These are phyloP conservation scores for Trypanosomatidae sp. DNA, from an alignment of 208 protist genomes.

Conservation along the genomic window DNA sequence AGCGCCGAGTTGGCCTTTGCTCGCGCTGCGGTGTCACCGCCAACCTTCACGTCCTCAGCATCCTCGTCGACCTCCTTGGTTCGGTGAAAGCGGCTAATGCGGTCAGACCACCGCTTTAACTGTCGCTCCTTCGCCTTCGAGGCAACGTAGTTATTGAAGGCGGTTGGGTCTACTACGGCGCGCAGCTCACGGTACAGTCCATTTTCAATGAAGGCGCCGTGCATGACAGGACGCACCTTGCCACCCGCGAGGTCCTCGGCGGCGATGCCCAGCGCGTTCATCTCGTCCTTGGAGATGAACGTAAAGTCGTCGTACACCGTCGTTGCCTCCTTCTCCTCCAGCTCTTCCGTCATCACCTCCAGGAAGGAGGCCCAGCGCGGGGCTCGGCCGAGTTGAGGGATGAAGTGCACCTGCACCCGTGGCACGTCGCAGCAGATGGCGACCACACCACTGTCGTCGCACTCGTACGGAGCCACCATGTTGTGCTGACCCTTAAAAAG, in stretches of 20 bases:
- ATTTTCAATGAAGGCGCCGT: slow-evolving; percentile 98
- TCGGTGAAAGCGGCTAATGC: slow-evolving; percentile 87
- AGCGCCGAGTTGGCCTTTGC: slow-evolving; percentile 21
- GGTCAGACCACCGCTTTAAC: slow-evolving; percentile 67
- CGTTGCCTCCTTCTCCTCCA: slow-evolving; percentile 83
- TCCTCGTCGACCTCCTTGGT: slow-evolving; percentile 14
- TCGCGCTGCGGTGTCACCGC: background rate
- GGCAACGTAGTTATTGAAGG: slow-evolving; percentile 83
- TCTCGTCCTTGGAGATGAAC: slow-evolving; percentile 96
- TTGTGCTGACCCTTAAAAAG: slow-evolving; percentile 85
- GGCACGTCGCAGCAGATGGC: slow-evolving; percentile 91
- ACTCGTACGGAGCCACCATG: slow-evolving; percentile 73
- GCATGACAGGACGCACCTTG: slow-evolving; percentile 96
- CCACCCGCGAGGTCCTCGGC: slow-evolving; percentile 92
- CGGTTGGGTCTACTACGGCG: slow-evolving; percentile 88
- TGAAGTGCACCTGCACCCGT: slow-evolving; percentile 95
- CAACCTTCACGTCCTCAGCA: slow-evolving; percentile 3
- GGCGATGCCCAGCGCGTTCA: slow-evolving; percentile 83
- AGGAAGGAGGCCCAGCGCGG: slow-evolving; percentile 98
- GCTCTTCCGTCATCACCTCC: slow-evolving; percentile 95
- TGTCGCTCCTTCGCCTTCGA: slow-evolving; percentile 60
- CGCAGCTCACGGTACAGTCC: slow-evolving; percentile 83
- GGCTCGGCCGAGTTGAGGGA: slow-evolving; percentile 95
- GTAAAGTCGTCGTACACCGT: slow-evolving; percentile 98
- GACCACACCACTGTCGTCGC: slow-evolving; percentile 88